Conservation (phyloP, 2,329 filamentous ascomycete species). For the Claviceps quebecensis region DNA sequence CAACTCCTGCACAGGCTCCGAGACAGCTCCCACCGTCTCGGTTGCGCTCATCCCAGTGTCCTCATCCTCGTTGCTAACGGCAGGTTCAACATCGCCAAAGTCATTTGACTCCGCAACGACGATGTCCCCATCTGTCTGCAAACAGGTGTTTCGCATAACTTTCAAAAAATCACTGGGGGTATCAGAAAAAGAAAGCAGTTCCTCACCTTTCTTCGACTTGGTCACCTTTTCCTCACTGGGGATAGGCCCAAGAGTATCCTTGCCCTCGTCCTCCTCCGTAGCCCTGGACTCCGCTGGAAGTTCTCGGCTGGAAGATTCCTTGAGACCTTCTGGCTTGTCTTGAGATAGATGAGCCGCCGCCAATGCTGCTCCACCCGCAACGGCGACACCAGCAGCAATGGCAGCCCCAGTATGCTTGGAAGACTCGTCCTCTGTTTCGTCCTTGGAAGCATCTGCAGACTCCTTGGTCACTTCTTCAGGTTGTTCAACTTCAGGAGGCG, state of each 20-base stretch:
- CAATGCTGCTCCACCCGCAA: slow-evolving; percentile 3
- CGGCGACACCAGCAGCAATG: background rate
- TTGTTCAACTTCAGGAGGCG: background rate
- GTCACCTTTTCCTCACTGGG: slow-evolving; percentile 19
- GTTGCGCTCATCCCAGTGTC: background rate
- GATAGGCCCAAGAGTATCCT: slow-evolving; percentile 26
- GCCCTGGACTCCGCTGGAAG: slow-evolving; percentile 10
- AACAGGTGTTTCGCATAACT: slow-evolving; percentile 15
- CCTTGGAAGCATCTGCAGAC: background rate
- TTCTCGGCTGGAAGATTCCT: background rate
- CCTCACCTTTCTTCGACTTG: slow-evolving; percentile 30
- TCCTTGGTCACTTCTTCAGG: slow-evolving; percentile 1
- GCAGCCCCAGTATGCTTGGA: slow-evolving; percentile 1
- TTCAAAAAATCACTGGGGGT: slow-evolving; percentile 22
- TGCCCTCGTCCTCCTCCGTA: slow-evolving; percentile 23
- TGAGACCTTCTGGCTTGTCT: background rate
- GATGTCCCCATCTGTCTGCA: slow-evolving; percentile 12
- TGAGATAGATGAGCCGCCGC: slow-evolving; percentile 1
- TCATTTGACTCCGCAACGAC: background rate
- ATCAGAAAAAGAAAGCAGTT: slow-evolving; percentile 23
- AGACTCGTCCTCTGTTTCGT: background rate
- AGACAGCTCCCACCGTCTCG: background rate
- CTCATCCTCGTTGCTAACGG: background rate
- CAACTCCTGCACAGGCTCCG: background rate
- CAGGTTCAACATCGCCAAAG: background rate